Percentiles rank a stretch among this genome's conserved stretches.
These are phyloP conservation scores for Calvatia gigantea DNA, from an alignment of 768 basidiomycete species.

Conservation along the genomic window DNA sequence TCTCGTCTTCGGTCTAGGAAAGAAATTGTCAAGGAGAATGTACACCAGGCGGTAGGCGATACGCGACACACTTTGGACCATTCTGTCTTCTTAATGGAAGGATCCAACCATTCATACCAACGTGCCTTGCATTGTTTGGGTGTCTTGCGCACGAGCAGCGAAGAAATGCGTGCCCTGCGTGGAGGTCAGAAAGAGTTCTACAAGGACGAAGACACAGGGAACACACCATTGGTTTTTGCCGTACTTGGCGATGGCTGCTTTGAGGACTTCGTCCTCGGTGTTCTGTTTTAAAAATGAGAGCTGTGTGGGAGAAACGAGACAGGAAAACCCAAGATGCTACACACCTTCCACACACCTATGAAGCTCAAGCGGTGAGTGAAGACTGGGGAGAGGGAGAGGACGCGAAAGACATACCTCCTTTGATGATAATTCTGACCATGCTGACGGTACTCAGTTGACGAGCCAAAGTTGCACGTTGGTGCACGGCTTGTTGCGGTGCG, in stretches of 20 bases:
- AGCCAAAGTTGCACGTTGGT: not conserved
- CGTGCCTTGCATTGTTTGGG: conserved; percentile 99
- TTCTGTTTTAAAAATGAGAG: conserved; percentile 46
- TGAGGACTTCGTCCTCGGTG: conserved; percentile 97
- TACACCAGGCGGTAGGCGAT: not conserved
- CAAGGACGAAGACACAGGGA: not conserved
- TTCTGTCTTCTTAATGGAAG: conserved; percentile 99
- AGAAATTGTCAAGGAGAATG: not conserved
- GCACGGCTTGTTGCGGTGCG: no score
- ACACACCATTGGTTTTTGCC: conserved; percentile 91
- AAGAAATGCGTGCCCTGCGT: conserved; percentile 92
- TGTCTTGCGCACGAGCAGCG: conserved; percentile 94
- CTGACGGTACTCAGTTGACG: not conserved
- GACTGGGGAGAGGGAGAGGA: not conserved
- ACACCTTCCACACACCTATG: conserved; percentile 79
- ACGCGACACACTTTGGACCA: conserved; percentile 83
- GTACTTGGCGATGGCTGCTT: conserved; percentile 97
- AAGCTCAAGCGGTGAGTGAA: conserved; percentile 10
- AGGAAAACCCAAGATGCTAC: conserved; percentile 5
- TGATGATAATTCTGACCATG: conserved; percentile 91
- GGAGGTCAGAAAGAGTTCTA: conserved; percentile 5
- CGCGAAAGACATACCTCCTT: conserved; percentile 68
- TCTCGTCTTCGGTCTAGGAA: conserved; percentile 91
- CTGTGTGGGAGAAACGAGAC: conserved; percentile 3
- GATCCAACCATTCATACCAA: conserved; percentile 99